These are phyloP conservation scores for Eucommia ulmoides DNA, from an alignment of 257 asterid species.

Conservation along the genomic window DNA sequence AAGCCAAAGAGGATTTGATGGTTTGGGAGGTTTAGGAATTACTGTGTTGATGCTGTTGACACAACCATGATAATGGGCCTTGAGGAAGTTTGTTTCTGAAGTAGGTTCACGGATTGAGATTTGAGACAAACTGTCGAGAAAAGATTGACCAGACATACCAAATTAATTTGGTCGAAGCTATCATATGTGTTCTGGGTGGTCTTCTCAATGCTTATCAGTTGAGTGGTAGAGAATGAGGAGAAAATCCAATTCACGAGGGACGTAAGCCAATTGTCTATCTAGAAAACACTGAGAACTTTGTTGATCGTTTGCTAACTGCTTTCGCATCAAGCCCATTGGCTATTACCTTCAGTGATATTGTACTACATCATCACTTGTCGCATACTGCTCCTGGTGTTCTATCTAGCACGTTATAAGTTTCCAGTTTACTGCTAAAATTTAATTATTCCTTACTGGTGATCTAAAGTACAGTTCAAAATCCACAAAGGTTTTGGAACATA, in stretches of 20 bases:
- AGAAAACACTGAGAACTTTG: slow-evolving; percentile 74
- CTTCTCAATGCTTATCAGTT: slow-evolving; percentile 93
- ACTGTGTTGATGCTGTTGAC: slow-evolving; percentile 90
- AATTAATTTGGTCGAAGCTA: slow-evolving; percentile 86
- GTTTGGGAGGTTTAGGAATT: slow-evolving; percentile 94
- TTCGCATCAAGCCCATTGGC: slow-evolving; percentile 74
- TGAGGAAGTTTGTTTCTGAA: slow-evolving; percentile 57
- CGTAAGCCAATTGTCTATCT: slow-evolving; percentile 72
- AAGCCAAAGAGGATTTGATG: slow-evolving; percentile 65
- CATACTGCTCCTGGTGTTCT: slow-evolving; percentile 90
- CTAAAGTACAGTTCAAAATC: slow-evolving; percentile 65
- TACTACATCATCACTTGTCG: slow-evolving; percentile 57
- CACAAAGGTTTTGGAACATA: slow-evolving; percentile 86
- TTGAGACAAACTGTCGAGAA: slow-evolving; percentile 48
- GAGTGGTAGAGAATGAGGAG: slow-evolving; percentile 54
- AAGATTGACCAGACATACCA: slow-evolving; percentile 63
- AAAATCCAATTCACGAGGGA: slow-evolving; percentile 34
- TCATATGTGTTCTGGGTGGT: slow-evolving; percentile 83
- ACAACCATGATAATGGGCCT: slow-evolving; percentile 91
- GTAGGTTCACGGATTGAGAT: slow-evolving; percentile 90
- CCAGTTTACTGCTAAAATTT: slow-evolving; percentile 86
- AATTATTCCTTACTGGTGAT: slow-evolving; percentile 76
- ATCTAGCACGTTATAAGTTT: slow-evolving; percentile 91
- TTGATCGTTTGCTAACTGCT: slow-evolving; percentile 72
- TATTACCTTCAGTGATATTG: slow-evolving; percentile 81